phyloP scores from a whole-genome alignment of 75 land plant genomes.

The Picea sitchensis region DNA sequence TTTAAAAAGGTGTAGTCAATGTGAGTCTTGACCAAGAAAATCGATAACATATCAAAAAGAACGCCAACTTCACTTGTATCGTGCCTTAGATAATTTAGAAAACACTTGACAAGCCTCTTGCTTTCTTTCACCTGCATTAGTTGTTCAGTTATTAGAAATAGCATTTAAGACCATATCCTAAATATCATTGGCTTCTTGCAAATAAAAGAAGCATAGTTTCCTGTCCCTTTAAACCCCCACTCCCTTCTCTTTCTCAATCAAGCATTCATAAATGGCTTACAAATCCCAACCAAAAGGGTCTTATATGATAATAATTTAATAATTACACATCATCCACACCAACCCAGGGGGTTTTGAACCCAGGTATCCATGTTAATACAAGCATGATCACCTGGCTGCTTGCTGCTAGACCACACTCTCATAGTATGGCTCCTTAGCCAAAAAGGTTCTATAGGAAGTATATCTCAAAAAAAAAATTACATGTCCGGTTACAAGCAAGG shows the following conservation, averaged over 20 bases:
- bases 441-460: too few relatives aligned
- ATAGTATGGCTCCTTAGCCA: too few relatives aligned
- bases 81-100: conserved; percentile 89
- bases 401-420: too few relatives aligned
- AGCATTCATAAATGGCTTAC: too few relatives aligned
- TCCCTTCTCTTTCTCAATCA: conserved; percentile 71
- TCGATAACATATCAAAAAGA: conserved; percentile 91
- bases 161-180: conserved; percentile 64
- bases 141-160: neutral
- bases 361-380: too few relatives aligned
- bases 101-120: conserved; percentile 91
- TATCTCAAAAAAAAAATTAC: too few relatives aligned
- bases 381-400: too few relatives aligned
- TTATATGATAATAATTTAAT: too few relatives aligned
- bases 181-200: conserved; percentile 72
- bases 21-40: conserved; percentile 76
- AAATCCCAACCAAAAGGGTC: too few relatives aligned
- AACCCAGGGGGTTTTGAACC: too few relatives aligned
- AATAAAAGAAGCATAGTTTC: conserved; percentile 79
- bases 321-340: too few relatives aligned
- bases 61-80: conserved; percentile 81
- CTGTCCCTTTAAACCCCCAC: conserved; percentile 73
- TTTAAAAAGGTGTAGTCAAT: conserved; percentile 93
- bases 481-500: too few relatives aligned
- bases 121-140: conserved; percentile 91